Evolutionary conservation across 306 rosid species (phyloP).

Genomic region (Hylodesmum podocarpum): DNA sequence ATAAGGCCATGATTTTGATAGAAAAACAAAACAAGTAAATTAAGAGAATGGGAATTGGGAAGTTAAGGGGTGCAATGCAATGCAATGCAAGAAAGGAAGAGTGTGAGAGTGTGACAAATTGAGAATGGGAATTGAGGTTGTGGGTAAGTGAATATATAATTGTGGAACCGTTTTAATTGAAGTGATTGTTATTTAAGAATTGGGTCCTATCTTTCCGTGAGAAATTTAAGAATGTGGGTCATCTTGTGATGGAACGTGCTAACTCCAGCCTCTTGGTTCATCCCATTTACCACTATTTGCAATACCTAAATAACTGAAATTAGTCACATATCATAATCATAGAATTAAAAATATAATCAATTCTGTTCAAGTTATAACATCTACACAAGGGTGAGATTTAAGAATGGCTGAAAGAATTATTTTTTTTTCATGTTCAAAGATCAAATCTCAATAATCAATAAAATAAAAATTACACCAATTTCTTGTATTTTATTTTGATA

Average conservation of each 20-base stretch:
- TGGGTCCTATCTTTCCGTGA: slow-evolving; percentile 42
- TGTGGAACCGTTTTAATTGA: neutral
- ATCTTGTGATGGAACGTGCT: slow-evolving; percentile 31
- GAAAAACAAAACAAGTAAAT: neutral
- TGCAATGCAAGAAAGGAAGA: too few species aligned
- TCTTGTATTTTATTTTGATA: too few species aligned
- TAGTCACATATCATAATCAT: too few species aligned
- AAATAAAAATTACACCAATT: too few species aligned
- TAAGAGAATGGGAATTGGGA: neutral
- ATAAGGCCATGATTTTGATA: slow-evolving; percentile 33
- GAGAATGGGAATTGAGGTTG: neutral
- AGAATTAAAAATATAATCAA: too few species aligned
- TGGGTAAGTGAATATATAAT: slow-evolving; percentile 22
- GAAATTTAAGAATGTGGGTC: slow-evolving; percentile 36
- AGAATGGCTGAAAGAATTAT: too few species aligned
- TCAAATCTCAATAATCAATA: too few species aligned
- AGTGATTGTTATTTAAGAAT: neutral
- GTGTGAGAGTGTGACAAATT: neutral
- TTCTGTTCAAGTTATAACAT: neutral
- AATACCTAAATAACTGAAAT: neutral
- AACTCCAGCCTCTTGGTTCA: neutral
- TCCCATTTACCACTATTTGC: neutral
- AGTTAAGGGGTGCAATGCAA: neutral
- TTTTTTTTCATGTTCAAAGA: too few species aligned
- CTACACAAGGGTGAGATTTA: too few species aligned